Conservation (phyloP, 1,284 basidiomycete genomes). For the Ceratobasidium papillatum region DNA sequence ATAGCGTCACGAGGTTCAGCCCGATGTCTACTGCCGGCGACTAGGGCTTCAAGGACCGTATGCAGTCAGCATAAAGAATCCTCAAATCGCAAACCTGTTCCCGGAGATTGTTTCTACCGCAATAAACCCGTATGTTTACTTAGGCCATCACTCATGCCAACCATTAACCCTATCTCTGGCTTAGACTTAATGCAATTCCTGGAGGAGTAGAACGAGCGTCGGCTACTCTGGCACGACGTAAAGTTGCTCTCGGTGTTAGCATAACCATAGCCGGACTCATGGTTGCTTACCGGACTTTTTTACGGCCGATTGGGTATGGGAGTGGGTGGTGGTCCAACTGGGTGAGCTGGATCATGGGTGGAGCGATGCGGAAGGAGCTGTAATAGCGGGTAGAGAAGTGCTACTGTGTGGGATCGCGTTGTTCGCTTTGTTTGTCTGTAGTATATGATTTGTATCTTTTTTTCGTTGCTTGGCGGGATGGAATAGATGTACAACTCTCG, state of each 20-base stretch:
- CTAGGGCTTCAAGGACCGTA: constrained; percentile 88
- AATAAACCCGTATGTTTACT: constrained; percentile 76
- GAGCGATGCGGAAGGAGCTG: constrained; percentile 39
- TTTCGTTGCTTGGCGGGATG: background rate
- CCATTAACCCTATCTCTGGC: constrained; percentile 40
- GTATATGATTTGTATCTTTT: background rate
- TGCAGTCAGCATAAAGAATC: constrained; percentile 86
- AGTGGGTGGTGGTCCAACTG: constrained; percentile 38
- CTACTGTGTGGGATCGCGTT: background rate
- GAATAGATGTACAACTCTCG: background rate
- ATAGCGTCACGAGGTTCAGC: constrained; percentile 96
- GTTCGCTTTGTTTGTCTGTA: background rate
- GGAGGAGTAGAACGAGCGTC: constrained; percentile 78
- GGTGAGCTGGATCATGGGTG: constrained; percentile 42
- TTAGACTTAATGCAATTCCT: constrained; percentile 65
- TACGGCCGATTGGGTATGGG: constrained; percentile 28
- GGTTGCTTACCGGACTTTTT: constrained; percentile 65
- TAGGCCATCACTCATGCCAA: background rate
- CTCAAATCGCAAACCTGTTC: constrained; percentile 90
- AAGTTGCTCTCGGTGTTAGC: constrained; percentile 63
- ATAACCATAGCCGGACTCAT: constrained; percentile 72
- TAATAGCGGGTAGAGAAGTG: background rate
- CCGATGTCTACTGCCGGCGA: constrained; percentile 93
- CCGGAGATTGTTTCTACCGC: constrained; percentile 85
- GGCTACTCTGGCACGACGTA: constrained; percentile 64